Base-by-base conservation (phyloP, 192 early-diverging fungal species). In the Linnemannia hyalina region DNA sequence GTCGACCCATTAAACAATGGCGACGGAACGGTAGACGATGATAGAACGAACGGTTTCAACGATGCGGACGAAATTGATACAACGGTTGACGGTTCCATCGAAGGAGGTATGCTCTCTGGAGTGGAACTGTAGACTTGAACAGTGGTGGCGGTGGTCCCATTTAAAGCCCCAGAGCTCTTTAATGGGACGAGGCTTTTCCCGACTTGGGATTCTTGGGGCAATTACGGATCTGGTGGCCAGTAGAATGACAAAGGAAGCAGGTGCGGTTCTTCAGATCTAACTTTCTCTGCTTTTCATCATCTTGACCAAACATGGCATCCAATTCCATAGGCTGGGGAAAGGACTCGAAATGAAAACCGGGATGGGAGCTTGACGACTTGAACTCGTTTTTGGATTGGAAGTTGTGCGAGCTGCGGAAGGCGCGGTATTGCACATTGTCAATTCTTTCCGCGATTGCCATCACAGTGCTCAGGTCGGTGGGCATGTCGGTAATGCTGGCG, bases 101-200 rank as follows among this genome's bases (percentile, higher is more conserved):
- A 16, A 16, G 47, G 47, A 49, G 22, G 40, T 41, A 71, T 71
- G 36, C 69, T 70, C 69, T 70, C 20, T 70, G 26, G 8, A 38
- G 38, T 38, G 38, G 38, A 38, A 38, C 38, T 38, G 38, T 1
- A 38, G 4, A 41, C 69, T 38, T 29, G 32, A 40, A 36, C 16
- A 36, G 26, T 35, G 69, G 69, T 40, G 35, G 69, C 4, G 38
- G 38, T 38, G 4, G 38, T 38, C 38, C 38, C 38, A 70, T 35
- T 70, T 22, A 44, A 73, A 73, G 72, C 41, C 20, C 72, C 72
- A 73, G 72, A 73, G 13, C 13, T 73, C 72, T 73, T 73, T 44
- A 73, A n/a, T 73, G 72, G 72, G 72, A 73, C 72, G 7, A 44
- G 15, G 36, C 72, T 73, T 73, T 73, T 73, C 72, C 42, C 72